A percentile compares a stretch with the other conserved stretches of the same genome.
Conservation (phyloP, 2,329 filamentous ascomycete species). For the Orbilia blumenaviensis region DNA sequence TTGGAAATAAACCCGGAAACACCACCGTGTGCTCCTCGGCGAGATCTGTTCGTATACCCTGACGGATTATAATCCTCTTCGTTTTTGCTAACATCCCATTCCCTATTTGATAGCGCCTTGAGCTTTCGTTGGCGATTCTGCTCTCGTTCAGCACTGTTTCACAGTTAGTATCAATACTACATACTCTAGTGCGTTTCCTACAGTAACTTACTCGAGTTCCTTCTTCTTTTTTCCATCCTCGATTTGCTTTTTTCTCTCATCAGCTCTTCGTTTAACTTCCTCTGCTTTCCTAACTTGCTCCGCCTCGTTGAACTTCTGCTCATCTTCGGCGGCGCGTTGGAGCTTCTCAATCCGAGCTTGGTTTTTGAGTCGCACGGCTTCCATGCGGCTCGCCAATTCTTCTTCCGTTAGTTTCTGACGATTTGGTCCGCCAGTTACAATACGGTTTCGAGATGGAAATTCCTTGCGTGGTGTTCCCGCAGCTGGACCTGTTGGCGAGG, state of each 20-base stretch:
- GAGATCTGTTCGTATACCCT: constrained; percentile 53
- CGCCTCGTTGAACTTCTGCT: constrained; percentile 69
- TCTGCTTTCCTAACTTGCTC: constrained; percentile 71
- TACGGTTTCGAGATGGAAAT: constrained; percentile 34
- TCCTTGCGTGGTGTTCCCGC: constrained; percentile 39
- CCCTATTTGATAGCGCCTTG: constrained; percentile 67
- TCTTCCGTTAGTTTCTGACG: constrained; percentile 65
- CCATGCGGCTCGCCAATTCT: constrained; percentile 70
- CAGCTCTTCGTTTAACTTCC: constrained; percentile 68
- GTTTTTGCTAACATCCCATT: constrained; percentile 70
- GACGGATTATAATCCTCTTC: constrained; percentile 59
- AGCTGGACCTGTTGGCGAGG: constrained; percentile 29
- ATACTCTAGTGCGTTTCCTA: neutral
- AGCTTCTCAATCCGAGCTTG: constrained; percentile 57
- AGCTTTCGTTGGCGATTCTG: constrained; percentile 71
- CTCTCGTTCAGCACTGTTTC: constrained; percentile 66
- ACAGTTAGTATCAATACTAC: neutral
- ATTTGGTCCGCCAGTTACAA: constrained; percentile 36
- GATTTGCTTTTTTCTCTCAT: constrained; percentile 67
- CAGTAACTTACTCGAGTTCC: constrained; percentile 63
- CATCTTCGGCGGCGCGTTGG: constrained; percentile 58
- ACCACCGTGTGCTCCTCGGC: constrained; percentile 56
- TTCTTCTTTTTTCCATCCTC: constrained; percentile 67
- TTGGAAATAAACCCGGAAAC: constrained; percentile 44
- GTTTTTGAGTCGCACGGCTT: constrained; percentile 59